Evolutionary conservation across 1,139 yeast species (phyloP).

Genomic region (Yamadazyma friedrichii): DNA sequence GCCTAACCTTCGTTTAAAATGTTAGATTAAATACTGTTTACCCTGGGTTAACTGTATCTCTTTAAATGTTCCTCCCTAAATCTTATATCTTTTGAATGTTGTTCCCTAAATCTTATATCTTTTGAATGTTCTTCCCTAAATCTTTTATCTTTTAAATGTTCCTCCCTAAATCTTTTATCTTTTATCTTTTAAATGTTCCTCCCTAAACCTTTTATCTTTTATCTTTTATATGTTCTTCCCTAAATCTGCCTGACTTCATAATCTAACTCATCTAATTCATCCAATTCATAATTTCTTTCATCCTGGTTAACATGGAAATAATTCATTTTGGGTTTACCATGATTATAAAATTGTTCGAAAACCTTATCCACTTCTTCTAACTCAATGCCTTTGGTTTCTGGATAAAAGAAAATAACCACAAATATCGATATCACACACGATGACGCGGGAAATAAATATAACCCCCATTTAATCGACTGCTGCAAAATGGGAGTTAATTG

Average conservation of each 20-base stretch:
- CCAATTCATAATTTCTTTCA: constrained; percentile 5
- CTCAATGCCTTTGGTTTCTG: constrained; percentile 88
- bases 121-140: too few species aligned
- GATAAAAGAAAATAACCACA: constrained; percentile 66
- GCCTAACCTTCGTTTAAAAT: too few species aligned
- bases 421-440: constrained; percentile 45
- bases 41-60: too few species aligned
- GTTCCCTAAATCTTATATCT: too few species aligned
- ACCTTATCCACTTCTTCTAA: constrained; percentile 86
- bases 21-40: too few species aligned
- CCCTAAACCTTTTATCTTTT: too few species aligned
- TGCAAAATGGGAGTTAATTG: constrained; percentile 53
- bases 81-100: too few species aligned
- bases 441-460: constrained; percentile 49
- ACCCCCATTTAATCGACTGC: constrained; percentile 47
- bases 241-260: constrained; percentile 11
- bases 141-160: too few species aligned
- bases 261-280: constrained; percentile 24
- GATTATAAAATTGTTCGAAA: constrained; percentile 55
- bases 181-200: too few species aligned
- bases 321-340: constrained; percentile 19
- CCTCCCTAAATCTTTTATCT: too few species aligned
- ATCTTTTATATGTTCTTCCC: too few species aligned
- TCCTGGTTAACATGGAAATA: constrained; percentile 15
- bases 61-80: too few species aligned